phyloP scores from a whole-genome alignment of 371 early-diverging fungal genomes.

The Mucor mucedo region DNA sequence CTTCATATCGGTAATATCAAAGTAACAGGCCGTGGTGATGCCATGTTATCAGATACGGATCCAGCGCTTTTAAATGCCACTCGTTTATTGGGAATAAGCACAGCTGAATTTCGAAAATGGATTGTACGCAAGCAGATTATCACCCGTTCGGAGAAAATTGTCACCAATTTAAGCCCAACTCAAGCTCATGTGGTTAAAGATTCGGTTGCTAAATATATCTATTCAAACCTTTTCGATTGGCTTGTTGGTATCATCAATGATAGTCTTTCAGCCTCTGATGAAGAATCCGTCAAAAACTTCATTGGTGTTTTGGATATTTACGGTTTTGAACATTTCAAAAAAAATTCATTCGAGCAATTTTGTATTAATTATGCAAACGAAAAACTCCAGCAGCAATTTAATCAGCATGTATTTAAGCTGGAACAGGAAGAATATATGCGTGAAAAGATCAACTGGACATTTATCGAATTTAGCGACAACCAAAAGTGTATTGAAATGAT shows the following conservation, averaged over 20 bases:
- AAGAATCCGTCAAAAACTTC: constrained; percentile 58
- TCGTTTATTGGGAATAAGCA: constrained; percentile 75
- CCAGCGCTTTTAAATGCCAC: constrained; percentile 69
- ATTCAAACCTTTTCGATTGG: constrained; percentile 93
- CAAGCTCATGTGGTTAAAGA: constrained; percentile 87
- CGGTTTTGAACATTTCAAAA: constrained; percentile 96
- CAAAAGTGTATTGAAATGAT: constrained; percentile 98
- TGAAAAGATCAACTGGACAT: constrained; percentile 91
- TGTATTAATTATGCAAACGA: constrained; percentile 99
- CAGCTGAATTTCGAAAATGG: constrained; percentile 86
- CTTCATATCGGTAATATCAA: constrained; percentile 93
- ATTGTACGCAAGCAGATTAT: constrained; percentile 89
- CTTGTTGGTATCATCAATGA: constrained; percentile 83
- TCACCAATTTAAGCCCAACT: constrained; percentile 72
- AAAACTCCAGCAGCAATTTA: constrained; percentile 96
- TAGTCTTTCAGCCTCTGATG: constrained; percentile 69
- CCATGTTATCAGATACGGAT: constrained; percentile 72
- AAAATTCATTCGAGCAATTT: constrained; percentile 99
- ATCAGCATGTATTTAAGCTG: constrained; percentile 74
- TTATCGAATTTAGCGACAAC: constrained; percentile 98
- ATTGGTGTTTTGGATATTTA: constrained; percentile 97
- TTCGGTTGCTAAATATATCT: constrained; percentile 93
- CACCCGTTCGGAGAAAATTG: constrained; percentile 87
- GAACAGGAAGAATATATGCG: constrained; percentile 96
- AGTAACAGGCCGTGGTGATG: constrained; percentile 70